Evolutionary conservation across 306 rosid genomes (phyloP).

Genomic region (Hippophae gyantsensis): DNA sequence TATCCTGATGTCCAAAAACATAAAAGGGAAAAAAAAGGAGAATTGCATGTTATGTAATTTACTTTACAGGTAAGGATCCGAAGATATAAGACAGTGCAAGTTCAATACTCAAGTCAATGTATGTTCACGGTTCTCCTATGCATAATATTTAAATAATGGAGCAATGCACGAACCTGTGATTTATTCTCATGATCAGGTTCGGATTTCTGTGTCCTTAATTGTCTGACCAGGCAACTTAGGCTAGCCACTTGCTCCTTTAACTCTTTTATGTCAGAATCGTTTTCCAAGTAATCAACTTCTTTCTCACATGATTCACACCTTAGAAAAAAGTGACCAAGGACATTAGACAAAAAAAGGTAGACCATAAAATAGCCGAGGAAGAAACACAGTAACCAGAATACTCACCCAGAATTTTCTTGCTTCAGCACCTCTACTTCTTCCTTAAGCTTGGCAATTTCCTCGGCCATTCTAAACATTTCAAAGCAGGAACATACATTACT

Average conservation of each 20-base stretch:
- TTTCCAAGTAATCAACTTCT: constrained; percentile 34
- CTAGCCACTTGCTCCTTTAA: constrained; percentile 56
- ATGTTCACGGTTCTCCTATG: no score
- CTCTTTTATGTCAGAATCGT: constrained; percentile 43
- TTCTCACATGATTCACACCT: constrained; percentile 45
- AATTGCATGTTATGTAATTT: not conserved
- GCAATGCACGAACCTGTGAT: constrained; percentile 47
- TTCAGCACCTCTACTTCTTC: constrained; percentile 56
- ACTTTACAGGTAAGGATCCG: not conserved
- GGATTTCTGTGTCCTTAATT: constrained; percentile 50
- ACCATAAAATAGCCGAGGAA: constrained; percentile 4
- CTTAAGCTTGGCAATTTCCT: constrained; percentile 53
- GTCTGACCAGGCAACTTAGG: constrained; percentile 44
- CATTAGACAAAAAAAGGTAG: constrained; percentile 7
- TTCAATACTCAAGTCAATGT: no score
- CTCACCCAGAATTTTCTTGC: constrained; percentile 53
- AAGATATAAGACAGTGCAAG: no score
- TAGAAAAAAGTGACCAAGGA: constrained; percentile 19
- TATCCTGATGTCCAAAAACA: constrained; percentile 34
- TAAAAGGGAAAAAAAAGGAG: not conserved
- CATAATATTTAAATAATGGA: not conserved
- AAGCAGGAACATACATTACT: constrained; percentile 9
- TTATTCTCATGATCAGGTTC: constrained; percentile 26
- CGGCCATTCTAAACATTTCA: constrained; percentile 59
- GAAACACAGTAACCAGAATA: constrained; percentile 9